Evolutionary conservation across 2,329 filamentous ascomycete species (phyloP).

Genomic region (Phoma sp.): DNA sequence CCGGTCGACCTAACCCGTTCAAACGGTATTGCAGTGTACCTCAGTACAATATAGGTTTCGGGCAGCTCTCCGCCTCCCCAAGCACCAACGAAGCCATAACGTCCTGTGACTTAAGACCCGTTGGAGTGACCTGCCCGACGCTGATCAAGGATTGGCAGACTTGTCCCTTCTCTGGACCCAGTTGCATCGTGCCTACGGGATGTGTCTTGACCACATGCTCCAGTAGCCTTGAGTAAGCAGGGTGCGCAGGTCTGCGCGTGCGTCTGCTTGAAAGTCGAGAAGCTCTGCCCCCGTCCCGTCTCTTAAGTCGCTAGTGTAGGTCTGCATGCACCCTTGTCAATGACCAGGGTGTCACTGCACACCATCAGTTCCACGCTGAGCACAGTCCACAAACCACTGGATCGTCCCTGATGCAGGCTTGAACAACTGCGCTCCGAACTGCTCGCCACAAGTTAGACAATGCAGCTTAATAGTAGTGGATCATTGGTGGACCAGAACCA

Average conservation of each 20-base stretch:
- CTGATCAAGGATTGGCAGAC: conserved; percentile 41
- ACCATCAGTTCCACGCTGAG: conserved; percentile 47
- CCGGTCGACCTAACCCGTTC: conserved; percentile 41
- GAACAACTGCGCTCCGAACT: conserved; percentile 43
- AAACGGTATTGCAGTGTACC: conserved; percentile 41
- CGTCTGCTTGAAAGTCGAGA: conserved; percentile 29
- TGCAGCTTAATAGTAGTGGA: conserved; percentile 15
- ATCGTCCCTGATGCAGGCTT: conserved; percentile 46
- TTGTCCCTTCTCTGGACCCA: conserved; percentile 42
- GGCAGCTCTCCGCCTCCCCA: conserved; percentile 40
- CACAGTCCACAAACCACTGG: conserved; percentile 46
- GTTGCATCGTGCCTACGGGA: conserved; percentile 47
- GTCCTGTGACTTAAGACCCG: too few relatives aligned
- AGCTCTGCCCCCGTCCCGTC: conserved; percentile 31
- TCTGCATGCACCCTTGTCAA: conserved; percentile 30
- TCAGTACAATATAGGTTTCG: conserved; percentile 48
- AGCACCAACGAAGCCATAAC: too few relatives aligned
- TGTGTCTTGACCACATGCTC: conserved; percentile 42
- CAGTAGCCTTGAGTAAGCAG: conserved; percentile 45
- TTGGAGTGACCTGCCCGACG: conserved; percentile 46
- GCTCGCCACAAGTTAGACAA: conserved; percentile 44
- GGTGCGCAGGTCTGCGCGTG: conserved; percentile 33
- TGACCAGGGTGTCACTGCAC: conserved; percentile 32
- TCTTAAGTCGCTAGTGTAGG: conserved; percentile 38
- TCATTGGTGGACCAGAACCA: conserved; percentile 49